phyloP scores from a whole-genome alignment of 2,329 filamentous ascomycete genomes.

The Gremmenia infestans region DNA sequence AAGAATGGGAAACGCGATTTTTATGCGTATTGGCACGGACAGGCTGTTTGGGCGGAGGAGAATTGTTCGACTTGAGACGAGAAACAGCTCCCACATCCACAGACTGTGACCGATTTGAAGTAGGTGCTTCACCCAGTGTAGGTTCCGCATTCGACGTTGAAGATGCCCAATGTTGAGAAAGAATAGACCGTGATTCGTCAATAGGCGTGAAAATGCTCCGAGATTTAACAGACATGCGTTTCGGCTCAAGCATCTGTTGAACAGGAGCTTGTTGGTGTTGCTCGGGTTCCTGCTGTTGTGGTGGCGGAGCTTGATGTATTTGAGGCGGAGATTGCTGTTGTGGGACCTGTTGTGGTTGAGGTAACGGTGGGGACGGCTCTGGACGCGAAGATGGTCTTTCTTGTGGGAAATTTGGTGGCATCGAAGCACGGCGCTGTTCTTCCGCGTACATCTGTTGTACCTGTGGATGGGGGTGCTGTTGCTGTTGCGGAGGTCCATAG shows the following conservation, averaged over 20 bases:
- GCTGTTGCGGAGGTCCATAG: constrained; percentile 32
- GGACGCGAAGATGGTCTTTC: constrained; percentile 45
- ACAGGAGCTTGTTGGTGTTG: constrained; percentile 48
- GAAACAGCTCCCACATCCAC: constrained; percentile 56
- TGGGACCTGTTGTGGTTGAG: constrained; percentile 46
- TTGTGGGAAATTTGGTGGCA: constrained; percentile 66
- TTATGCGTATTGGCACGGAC: constrained; percentile 40
- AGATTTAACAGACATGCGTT: constrained; percentile 46
- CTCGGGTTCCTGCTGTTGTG: constrained; percentile 35
- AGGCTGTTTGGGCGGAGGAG: constrained; percentile 47
- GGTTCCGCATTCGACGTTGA: constrained; percentile 45
- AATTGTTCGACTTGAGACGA: constrained; percentile 47
- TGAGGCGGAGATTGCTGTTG: constrained; percentile 46
- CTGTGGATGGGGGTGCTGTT: constrained; percentile 36
- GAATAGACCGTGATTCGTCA: constrained; percentile 82
- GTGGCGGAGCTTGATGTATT: constrained; percentile 34
- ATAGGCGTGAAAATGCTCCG: constrained; percentile 95
- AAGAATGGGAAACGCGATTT: constrained; percentile 50
- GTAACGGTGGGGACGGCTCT: constrained; percentile 53
- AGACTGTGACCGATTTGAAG: constrained; percentile 54
- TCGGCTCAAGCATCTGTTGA: constrained; percentile 44
- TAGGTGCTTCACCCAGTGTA: constrained; percentile 25
- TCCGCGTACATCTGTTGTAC: constrained; percentile 68
- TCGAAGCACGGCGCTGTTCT: constrained; percentile 68
- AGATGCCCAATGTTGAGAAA: constrained; percentile 75